Base-by-base conservation (phyloP, 345 rosid genomes). In the Draba incana region DNA sequence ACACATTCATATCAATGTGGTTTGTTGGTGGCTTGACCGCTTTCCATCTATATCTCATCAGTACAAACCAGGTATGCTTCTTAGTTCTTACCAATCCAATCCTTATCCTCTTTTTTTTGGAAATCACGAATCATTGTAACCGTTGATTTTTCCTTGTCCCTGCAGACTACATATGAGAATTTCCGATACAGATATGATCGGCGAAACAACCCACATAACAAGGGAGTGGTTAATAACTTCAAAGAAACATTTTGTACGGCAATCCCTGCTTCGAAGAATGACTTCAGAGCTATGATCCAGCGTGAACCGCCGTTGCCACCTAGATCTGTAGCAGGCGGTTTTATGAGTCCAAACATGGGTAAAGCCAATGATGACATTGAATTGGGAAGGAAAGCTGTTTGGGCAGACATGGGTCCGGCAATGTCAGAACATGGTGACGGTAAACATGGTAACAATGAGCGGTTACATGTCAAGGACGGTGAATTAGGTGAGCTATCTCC, bases 311-410 rank as follows among this genome's bases (percentile, higher is more conserved):
- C 77, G 12, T 62, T 86, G 51, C 85, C 94, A 53, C 71, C 84
- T 14, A 83, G 92, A 72, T 49, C 85, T 3, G 78, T 81, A 35
- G 87, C 84, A 13, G 88, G 92, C 3, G 88, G 97, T 52, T 93
- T 90, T 59, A 90, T 88, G 96, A 93, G 97, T 75, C 98, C 97
- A 31, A 93, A 85, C 80, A 88, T 90, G 92, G 98, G 96, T 46
- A 90, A 86, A 76, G 86, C 86, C 3, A 85, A 75, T 9, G 96
- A 86, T 82, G 95, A 93, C 78, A 90, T 93, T 61, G 98, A 93
- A 70, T 88, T 88, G 97, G 97, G 98, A 41, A 86, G 98, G 77
- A 93, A 90, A 52, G 88, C 94, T 6, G 97, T 90, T 13, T 87
- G 97, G 98, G 89, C 89, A 16, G 93, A 92, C 78, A 81, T 87